Evolutionary conservation across 345 rosid species (phyloP), one percentile per base, ranked within the genome.

Genomic region (Populus ilicifolia): DNA sequence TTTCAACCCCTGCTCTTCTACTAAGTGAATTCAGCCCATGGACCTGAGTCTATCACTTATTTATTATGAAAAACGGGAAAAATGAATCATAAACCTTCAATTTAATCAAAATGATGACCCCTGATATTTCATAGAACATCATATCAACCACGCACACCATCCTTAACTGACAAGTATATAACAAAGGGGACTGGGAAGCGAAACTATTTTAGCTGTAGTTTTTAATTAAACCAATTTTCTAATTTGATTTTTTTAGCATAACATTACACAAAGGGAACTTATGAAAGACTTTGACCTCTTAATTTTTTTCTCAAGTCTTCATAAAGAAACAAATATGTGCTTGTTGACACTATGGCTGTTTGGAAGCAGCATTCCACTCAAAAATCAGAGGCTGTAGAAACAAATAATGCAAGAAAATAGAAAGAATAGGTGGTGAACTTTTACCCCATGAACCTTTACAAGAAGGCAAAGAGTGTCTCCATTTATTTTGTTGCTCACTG

Each of bases 381-480:
- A 67, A 72, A 67, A 67, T 50, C 62, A 63, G n/a, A 43, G 33
- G 35, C 14, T 54, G n/a, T 62, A 66, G 44, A 69, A 43, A 71
- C 14, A 72, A 65, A 46, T 12, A 27, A 27, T 44, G 23, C n/a
- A 69, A 27, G 36, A 62, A 18, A 17, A 46, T 18, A 50, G 2
- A 29, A 38, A 25, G 25, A 69, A 36, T 46, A 13, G 50, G 17
- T 46, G 50, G 50, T 65, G 36, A 77, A 38, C 64, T 74, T 54
- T 71, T 83, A 91, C 93, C 90, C 75, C 82, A 8, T 86, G 81
- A 63, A 91, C 90, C 80, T 83, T 87, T 62, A 88, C 88, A 77
- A 91, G 93, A 82, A 91, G 91, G 85, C 91, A 87, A 71, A 91
- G 89, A 2, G 85, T 91, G 81, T 86, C 89, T 77, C 80, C 84